Conservation (phyloP, 2,329 filamentous ascomycete genomes). For the Eutypella sp. region DNA sequence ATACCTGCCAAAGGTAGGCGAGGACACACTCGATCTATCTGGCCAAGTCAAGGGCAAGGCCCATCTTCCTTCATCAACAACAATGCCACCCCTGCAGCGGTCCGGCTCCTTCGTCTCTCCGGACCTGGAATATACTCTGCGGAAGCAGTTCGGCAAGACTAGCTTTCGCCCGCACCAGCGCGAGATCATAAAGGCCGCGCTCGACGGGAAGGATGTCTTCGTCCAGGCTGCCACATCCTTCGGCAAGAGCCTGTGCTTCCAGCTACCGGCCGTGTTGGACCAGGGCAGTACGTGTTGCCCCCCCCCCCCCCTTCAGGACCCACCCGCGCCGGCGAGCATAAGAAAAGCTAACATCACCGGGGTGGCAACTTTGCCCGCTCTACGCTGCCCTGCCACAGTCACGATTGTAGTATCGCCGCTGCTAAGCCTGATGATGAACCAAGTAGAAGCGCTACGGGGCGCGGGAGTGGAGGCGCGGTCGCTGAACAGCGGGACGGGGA, state of each 20-base stretch:
- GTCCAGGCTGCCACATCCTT: conserved; percentile 88
- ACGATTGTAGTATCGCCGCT: conserved; percentile 88
- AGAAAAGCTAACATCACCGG: no score
- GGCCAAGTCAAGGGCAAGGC: no score
- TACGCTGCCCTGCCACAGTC: no score
- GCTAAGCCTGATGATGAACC: conserved; percentile 90
- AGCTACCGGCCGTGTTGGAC: conserved; percentile 83
- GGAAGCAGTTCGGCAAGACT: conserved; percentile 59
- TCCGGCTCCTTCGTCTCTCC: conserved; percentile 26
- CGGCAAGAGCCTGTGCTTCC: conserved; percentile 90
- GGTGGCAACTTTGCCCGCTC: no score
- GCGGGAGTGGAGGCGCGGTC: conserved; percentile 76
- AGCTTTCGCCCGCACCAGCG: conserved; percentile 68
- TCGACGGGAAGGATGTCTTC: conserved; percentile 85
- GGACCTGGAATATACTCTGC: conserved; percentile 62
- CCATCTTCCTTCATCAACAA: no score
- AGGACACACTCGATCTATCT: no score
- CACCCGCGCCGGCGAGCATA: no score
- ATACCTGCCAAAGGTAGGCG: background rate
- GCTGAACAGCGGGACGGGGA: conserved; percentile 77
- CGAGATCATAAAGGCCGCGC: conserved; percentile 78
- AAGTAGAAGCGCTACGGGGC: conserved; percentile 73
- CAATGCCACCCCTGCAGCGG: conserved; percentile 25
- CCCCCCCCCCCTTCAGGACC: no score
- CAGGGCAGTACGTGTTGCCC: conserved; percentile 67